Percentiles rank a stretch among this genome's conserved stretches.
Evolutionary conservation across 441 rosid species (phyloP).

Genomic region (Syzygium syzygioides): DNA sequence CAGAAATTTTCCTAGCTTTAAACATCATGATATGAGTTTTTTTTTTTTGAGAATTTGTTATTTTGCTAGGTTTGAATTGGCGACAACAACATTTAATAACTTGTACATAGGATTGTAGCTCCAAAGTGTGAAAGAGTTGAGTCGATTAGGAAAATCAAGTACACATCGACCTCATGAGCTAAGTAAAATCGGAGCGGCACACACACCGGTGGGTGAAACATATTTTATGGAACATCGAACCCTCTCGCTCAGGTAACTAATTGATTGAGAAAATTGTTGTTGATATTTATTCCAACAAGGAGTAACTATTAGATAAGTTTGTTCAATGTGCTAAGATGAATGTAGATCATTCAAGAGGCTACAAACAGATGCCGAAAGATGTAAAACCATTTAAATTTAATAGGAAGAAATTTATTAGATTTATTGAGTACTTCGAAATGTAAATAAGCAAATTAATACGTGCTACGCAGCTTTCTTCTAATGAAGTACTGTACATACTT

Average conservation of each 20-base stretch:
- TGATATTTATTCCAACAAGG: neutral
- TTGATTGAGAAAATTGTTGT: neutral
- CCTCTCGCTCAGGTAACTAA: neutral
- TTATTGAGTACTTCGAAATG: neutral
- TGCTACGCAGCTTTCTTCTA: neutral
- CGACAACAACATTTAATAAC: neutral
- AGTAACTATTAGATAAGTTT: neutral
- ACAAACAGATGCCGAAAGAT: neutral
- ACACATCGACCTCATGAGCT: neutral
- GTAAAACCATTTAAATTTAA: neutral
- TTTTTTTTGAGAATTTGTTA: neutral
- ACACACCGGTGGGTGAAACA: fast-evolving
- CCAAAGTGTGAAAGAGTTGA: neutral
- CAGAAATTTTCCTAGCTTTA: neutral
- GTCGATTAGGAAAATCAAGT: neutral
- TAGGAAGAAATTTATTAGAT: neutral
- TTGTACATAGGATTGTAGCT: neutral
- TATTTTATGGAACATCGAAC: neutral
- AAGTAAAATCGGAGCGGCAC: neutral
- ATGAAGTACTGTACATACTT: neutral
- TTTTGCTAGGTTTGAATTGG: neutral
- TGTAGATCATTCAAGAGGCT: neutral
- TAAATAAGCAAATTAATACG: neutral
- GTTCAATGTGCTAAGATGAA: neutral
- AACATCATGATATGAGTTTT: neutral